These are phyloP conservation scores for Thalia dealbata DNA, from an alignment of 176 grass and related monocot species.

Conservation along the genomic window DNA sequence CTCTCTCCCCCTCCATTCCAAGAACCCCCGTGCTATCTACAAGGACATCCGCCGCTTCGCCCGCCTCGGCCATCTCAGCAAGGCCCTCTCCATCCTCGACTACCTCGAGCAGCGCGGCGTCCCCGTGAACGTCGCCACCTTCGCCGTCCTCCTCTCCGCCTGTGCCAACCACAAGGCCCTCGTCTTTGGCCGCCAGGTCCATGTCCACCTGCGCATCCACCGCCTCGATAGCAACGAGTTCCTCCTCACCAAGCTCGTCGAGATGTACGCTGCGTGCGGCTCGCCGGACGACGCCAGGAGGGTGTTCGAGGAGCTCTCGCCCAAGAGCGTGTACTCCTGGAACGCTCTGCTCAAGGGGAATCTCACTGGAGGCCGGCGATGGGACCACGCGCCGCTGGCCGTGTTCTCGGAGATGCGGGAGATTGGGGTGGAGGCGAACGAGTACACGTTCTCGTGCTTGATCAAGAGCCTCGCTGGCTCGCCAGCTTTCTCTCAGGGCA, in stretches of 20 bases:
- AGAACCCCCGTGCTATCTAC: constrained; percentile 60
- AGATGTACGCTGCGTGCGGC: no score
- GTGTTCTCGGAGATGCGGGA: constrained; percentile 54
- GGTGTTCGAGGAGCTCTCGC: constrained; percentile 40
- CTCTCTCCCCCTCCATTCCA: constrained; percentile 34
- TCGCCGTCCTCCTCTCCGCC: constrained; percentile 50
- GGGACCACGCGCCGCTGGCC: constrained; percentile 20
- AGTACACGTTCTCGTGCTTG: constrained; percentile 75
- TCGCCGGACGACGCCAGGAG: constrained; percentile 44
- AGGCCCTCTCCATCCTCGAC: constrained; percentile 63
- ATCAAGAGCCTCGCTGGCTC: constrained; percentile 78
- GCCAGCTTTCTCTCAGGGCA: constrained; percentile 48
- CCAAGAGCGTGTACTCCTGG: constrained; percentile 47
- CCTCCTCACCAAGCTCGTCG: constrained; percentile 46
- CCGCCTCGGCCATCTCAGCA: constrained; percentile 30
- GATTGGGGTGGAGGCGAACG: constrained; percentile 42
- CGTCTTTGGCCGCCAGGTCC: constrained; percentile 53
- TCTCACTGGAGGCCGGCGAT: constrained; percentile 37
- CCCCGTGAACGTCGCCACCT: constrained; percentile 52
- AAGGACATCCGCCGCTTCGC: constrained; percentile 40
- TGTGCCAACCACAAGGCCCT: constrained; percentile 38
- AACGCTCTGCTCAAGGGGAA: constrained; percentile 65
- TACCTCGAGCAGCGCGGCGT: constrained; percentile 74
- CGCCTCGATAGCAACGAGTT: constrained; percentile 64
- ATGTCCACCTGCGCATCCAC: constrained; percentile 54